Conservation (phyloP, 305 asterid species). For the Striga hermonthica region DNA sequence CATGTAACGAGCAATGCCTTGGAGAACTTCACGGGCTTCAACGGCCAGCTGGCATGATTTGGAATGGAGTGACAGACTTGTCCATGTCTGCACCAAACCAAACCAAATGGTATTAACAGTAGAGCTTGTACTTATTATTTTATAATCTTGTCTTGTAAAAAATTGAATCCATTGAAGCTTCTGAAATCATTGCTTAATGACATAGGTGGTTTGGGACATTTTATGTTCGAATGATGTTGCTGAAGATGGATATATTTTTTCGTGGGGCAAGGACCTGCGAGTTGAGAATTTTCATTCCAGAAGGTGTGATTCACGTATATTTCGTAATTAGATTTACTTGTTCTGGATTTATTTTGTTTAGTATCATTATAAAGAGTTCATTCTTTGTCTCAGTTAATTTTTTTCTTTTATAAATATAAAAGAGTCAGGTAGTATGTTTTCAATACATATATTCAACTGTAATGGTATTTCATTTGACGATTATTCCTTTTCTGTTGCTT, state of each 20-base stretch:
- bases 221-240: constrained; percentile 83
- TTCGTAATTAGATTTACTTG: background rate
- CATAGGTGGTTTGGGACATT: constrained; percentile 95
- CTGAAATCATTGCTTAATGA: constrained; percentile 21
- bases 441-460: no score
- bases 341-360: background rate
- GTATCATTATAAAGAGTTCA: no score
- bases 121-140: background rate
- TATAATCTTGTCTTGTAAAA: background rate
- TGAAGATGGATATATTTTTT: constrained; percentile 73
- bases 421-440: no score
- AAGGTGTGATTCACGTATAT: constrained; percentile 41
- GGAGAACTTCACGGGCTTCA: no score
- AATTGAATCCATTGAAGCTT: background rate
- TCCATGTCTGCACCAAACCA: constrained; percentile 77
- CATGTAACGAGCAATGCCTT: no score
- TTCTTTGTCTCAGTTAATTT: no score
- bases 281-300: constrained; percentile 73
- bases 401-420: no score
- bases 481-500: no score
- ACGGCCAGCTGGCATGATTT: constrained; percentile 74
- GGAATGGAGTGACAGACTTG: constrained; percentile 60
- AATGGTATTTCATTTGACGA: no score
- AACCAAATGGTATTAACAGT: constrained; percentile 64
- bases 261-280: constrained; percentile 93